Evolutionary conservation across 2,329 filamentous ascomycete genomes (phyloP).

Genomic region (Fusarium fujikuroi): DNA sequence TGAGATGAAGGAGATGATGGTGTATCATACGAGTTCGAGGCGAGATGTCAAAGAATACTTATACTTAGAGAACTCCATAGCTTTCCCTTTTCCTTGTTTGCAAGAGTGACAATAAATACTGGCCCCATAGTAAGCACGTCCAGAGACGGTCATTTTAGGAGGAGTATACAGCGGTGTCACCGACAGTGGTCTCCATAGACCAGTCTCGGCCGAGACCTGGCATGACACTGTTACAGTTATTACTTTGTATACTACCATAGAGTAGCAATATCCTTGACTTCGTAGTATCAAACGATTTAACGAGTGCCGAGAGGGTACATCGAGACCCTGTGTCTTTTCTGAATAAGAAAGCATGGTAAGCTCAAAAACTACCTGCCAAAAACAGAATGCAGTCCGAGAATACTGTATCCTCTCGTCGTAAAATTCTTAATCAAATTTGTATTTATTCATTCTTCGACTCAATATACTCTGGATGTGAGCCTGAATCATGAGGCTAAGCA

Average conservation of each 20-base stretch:
- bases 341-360: background rate
- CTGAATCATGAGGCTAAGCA: background rate
- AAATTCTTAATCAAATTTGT: background rate
- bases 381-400: background rate
- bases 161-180: background rate
- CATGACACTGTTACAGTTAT: background rate
- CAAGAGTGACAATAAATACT: background rate
- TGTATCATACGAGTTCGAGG: background rate
- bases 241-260: background rate
- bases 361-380: background rate
- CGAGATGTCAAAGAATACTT: accelerated
- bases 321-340: no score
- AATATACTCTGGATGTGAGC: no score
- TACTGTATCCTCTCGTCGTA: accelerated
- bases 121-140: background rate
- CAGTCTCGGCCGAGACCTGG: background rate
- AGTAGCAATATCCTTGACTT: no score
- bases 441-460: no score
- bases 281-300: background rate
- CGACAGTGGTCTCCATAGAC: background rate
- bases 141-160: no score
- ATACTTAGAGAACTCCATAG: accelerated
- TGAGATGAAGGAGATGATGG: accelerated
- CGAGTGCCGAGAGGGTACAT: background rate
- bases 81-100: accelerated